Percentiles rank a stretch among this genome's conserved stretches.
Conservation (phyloP, 768 basidiomycete genomes). For the Boletus sp. region DNA sequence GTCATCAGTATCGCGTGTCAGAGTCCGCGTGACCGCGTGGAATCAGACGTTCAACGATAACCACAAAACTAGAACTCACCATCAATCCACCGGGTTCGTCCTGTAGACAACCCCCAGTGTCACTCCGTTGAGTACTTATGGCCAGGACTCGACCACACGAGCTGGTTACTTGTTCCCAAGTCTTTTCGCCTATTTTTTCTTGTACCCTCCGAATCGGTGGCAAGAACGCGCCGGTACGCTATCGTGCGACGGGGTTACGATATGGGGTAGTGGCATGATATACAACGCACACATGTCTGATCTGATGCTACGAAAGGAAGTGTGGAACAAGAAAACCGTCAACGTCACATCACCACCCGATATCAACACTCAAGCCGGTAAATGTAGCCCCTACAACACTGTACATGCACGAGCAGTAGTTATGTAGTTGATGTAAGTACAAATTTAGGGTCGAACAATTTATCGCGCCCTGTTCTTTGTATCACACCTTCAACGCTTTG, state of each 20-base stretch:
- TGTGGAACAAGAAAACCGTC: background rate
- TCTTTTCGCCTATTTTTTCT: background rate
- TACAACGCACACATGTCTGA: background rate
- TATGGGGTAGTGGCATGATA: background rate
- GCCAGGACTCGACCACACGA: background rate
- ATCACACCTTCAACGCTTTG: slow-evolving; percentile 76
- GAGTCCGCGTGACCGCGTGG: slow-evolving; percentile 1
- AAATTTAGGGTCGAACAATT: background rate
- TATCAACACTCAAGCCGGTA: background rate
- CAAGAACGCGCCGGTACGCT: background rate
- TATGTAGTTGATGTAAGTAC: background rate
- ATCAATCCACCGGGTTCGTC: background rate
- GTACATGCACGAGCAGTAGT: background rate
- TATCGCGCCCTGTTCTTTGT: background rate
- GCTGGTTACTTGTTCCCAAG: background rate
- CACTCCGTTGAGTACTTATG: background rate
- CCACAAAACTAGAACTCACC: background rate
- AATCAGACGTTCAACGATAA: background rate
- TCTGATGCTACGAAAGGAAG: background rate
- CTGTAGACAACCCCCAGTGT: background rate
- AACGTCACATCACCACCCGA: background rate
- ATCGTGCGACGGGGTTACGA: background rate
- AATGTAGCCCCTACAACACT: background rate
- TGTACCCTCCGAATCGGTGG: background rate
- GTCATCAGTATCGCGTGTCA: background rate